Base-by-base conservation (phyloP, 345 rosid species). In the Populus pruinosa region DNA sequence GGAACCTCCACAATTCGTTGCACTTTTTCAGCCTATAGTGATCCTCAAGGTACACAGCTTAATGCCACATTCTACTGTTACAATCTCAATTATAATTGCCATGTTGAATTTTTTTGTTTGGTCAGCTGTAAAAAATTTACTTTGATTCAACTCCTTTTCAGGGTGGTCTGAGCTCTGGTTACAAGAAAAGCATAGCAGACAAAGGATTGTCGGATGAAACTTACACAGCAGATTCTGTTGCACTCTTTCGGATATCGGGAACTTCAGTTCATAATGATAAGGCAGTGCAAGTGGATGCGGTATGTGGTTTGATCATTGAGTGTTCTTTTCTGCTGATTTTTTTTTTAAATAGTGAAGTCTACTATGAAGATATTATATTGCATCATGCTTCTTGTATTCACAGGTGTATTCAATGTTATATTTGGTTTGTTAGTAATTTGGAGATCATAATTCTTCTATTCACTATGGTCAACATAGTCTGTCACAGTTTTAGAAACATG, bases 141-240 rank as follows among this genome's bases (percentile, higher is more conserved):
- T 77, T 70, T 75, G 67, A 78, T 87, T 75, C 53, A 75, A 39
- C 75, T 62, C 71, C 69, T 66, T 56, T 35, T 29, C 82, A 96
- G 99, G 99, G 99, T 73, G 99, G 99, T 78, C 84, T 91, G 83
- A 90, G 97, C 90, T 87, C 94, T 76, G 93, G 98, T 71, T 96
- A 90, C 90, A 94, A 94, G 83, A 90, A 86, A 21, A 78, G 71
- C 18, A 41, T 92, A 80, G 86, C 87, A 69, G 97, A 92, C 70
- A 89, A 87, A 85, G 92, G 86, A 77, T 82, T 83, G 77, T 29
- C 83, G 0, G 98, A 90, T 80, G 97, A 90, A 81, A 88, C 97
- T 69, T 96, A 89, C 79, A 83, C 89, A 6, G 72, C 84, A 39
- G 98, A 96, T 71, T 77, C 85, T 75, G 85, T 94, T 72, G 95